phyloP scores from a whole-genome alignment of 306 rosid species.

The Trichosanthes truncata region DNA sequence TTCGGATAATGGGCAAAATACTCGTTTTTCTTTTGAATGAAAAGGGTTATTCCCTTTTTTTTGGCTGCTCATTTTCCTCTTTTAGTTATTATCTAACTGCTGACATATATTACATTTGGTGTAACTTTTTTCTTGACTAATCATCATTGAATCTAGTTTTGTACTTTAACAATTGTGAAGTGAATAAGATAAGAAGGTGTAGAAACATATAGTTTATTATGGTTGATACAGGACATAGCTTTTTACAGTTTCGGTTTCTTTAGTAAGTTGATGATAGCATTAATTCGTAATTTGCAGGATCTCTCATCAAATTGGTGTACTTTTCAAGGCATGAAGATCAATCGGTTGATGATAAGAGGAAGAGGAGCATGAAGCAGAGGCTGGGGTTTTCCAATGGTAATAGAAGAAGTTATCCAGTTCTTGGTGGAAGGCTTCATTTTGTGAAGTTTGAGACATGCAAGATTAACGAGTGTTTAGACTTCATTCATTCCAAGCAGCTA shows the following conservation, averaged over 20 bases:
- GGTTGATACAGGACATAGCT: not conserved
- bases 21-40: not conserved
- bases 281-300: constrained; percentile 38
- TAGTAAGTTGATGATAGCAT: not conserved
- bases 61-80: not conserved
- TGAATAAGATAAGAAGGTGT: constrained; percentile 2
- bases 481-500: constrained; percentile 88
- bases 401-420: constrained; percentile 90
- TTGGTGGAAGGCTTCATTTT: constrained; percentile 98
- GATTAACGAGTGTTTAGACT: constrained; percentile 89
- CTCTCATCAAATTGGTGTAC: constrained; percentile 91
- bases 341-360: constrained; percentile 63
- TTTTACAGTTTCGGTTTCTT: not conserved
- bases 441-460: constrained; percentile 94
- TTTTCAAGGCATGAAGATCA: constrained; percentile 84
- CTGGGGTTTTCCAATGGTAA: constrained; percentile 62
- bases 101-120: not conserved
- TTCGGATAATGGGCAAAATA: not conserved
- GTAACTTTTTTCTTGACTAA: not conserved
- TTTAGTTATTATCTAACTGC: not conserved
- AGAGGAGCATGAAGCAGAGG: constrained; percentile 51
- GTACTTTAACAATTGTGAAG: not conserved
- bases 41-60: not conserved
- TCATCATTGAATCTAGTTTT: not conserved
- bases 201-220: not conserved